Base-by-base conservation (phyloP, 2,329 filamentous ascomycete genomes). In the Aspergillus texensis region DNA sequence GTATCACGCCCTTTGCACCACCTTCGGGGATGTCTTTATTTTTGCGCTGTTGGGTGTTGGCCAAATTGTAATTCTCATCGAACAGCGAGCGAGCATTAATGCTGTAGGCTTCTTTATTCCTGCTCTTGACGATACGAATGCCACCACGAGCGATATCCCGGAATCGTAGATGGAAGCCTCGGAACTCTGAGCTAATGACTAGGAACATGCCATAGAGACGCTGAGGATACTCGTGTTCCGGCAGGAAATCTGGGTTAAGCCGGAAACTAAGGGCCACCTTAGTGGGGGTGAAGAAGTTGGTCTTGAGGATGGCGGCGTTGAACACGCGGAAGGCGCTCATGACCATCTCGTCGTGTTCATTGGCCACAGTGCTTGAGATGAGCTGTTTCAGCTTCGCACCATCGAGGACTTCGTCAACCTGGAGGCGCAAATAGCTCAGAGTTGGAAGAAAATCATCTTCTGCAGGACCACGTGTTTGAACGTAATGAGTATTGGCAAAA, bases 21-120 rank as follows among this genome's bases (percentile, higher is more conserved):
- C 95, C 95, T 82, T 99, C 95, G 3, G 95, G 95, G 58, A 99
- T 99, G 74, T 99, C 95, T 84, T 99, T 99, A 86, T 99, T 99
- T 87, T 99, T 99, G 75, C 95, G 92, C 82, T 99, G 95, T 81
- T 99, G 95, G 0, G 95, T 99, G 80, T 96, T 98, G 68, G 95
- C 94, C 65, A 99, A 87, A 67, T 95, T 96, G 81, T 99, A 99
- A 81, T 99, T 99, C 83, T 99, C 95, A 72, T 99, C 95, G 73
- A 99, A 99, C 67, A 99, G 86, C 62, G 93, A 97, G 64, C 95
- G 91, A 43, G 94, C 94, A 76, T 99, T 99, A 84, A 98, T 98
- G 65, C 90, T 87, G 77, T 97, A 99, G 2, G 94, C 92, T 79
- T 99, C 95, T 78, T 93, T 92, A 81, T 94, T 97, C 72, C 95